These are phyloP conservation scores for Exophiala sp. DNA, from an alignment of 2,329 filamentous ascomycete genomes.

Conservation along the genomic window DNA sequence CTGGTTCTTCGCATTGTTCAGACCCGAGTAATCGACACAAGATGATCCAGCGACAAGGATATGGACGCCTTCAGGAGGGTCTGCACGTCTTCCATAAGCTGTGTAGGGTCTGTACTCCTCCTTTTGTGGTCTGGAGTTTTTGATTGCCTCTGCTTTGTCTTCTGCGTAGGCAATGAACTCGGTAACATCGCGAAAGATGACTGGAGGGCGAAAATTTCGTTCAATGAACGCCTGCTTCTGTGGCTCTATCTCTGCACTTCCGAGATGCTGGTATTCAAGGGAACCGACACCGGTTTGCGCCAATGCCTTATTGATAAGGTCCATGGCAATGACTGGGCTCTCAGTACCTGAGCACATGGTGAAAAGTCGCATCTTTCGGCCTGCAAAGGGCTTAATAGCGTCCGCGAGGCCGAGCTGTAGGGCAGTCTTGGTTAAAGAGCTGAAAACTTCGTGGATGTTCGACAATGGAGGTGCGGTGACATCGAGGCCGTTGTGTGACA, in stretches of 20 bases:
- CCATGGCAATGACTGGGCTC: conserved; percentile 61
- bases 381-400: conserved; percentile 34
- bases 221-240: conserved; percentile 61
- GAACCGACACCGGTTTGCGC: conserved; percentile 32
- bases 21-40: conserved; percentile 65
- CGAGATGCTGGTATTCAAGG: conserved; percentile 50
- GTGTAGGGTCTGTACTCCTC: conserved; percentile 44
- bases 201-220: conserved; percentile 49
- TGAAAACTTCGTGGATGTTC: conserved; percentile 46
- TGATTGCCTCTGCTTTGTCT: conserved; percentile 24
- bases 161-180: conserved; percentile 47
- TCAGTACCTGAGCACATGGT: conserved; percentile 79
- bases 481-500: conserved; percentile 14
- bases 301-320: conserved; percentile 48
- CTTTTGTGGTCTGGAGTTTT: not conserved
- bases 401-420: conserved; percentile 33
- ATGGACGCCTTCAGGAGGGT: conserved; percentile 55
- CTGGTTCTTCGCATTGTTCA: conserved; percentile 55
- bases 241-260: conserved; percentile 58
- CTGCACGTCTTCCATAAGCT: conserved; percentile 56
- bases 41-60: conserved; percentile 67
- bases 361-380: conserved; percentile 48
- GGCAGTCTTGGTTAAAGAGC: conserved; percentile 38
- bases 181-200: conserved; percentile 55
- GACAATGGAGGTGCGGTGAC: conserved; percentile 39